Base-by-base conservation (phyloP, 2,329 filamentous ascomycete species). In the Metarhizium guizhouense region DNA sequence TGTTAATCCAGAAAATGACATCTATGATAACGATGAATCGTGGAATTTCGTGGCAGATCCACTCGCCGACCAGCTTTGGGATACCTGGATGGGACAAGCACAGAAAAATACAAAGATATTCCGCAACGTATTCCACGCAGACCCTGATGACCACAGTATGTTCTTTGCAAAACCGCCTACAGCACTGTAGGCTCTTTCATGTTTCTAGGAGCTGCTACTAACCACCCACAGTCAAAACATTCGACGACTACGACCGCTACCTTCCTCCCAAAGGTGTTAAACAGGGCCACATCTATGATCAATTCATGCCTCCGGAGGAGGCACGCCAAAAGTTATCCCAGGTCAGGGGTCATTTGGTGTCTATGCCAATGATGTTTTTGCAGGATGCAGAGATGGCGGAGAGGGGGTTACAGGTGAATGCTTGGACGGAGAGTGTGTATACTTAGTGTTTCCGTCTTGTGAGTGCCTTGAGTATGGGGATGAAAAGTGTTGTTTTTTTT, bases 291-390 rank as follows among this genome's bases (percentile, higher is more conserved):
- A 78, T 97, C 57, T 95, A 88, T 64, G 90, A 95, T 68, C 82
- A 82, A 57, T 90, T 87, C 70, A 80, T 87, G 68, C 86, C 88
- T 0, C 81, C 84, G 0, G 77, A 85, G 29, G 86, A 95, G 55
- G 84, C 94, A 6, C 80, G 88, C 16, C 70, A 79, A 61, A 90
- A 93, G 69, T 75, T 97, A 52, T 85, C 90, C 63, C 79, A 86
- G 65, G 83, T 97, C 62, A 86, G 84, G 72, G 93, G 93, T 0
- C 93, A 97, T 74, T 70, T 97, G 45, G 93, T 97, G 6, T 95
- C 90, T 89, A 93, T 96, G 85, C 91, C 91, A n/a, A 70, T 97
- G 64, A 83, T 91, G 49, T 97, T 96, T 68, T 71, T 97, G 66
- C 79, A 82, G 64, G 85, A 95, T 60, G 90, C 86, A 0, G 80